Evolutionary conservation across 2,329 filamentous ascomycete genomes (phyloP).

Genomic region (Xylaria sp.): DNA sequence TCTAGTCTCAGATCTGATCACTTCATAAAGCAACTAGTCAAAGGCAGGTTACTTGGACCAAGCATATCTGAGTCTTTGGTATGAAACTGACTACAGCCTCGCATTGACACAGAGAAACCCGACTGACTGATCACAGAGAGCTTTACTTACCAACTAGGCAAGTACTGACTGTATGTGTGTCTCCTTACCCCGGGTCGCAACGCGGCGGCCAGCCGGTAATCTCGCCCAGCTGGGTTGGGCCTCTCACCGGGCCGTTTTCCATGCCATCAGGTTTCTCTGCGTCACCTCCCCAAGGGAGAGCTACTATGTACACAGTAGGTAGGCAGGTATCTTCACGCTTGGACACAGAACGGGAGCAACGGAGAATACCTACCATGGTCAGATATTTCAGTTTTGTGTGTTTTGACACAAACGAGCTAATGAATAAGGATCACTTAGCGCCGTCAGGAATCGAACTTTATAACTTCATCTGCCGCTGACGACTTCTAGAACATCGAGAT

Average conservation of each 20-base stretch:
- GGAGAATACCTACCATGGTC: too few species aligned
- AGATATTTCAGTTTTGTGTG: too few species aligned
- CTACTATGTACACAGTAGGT: too few species aligned
- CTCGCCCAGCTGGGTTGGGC: background rate
- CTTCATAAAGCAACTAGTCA: background rate
- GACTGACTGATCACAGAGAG: background rate
- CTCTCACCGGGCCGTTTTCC: background rate
- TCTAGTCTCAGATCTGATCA: too few species aligned
- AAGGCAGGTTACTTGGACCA: background rate
- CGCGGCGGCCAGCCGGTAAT: background rate
- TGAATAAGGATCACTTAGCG: too few species aligned
- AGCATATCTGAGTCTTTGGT: background rate
- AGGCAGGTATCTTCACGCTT: background rate
- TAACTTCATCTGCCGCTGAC: too few species aligned
- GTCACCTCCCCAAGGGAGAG: background rate
- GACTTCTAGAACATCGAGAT: too few species aligned
- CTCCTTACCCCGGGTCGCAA: background rate
- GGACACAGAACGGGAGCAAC: too few species aligned
- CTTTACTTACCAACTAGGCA: too few species aligned
- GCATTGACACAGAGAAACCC: background rate
- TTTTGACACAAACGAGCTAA: too few species aligned
- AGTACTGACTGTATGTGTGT: too few species aligned
- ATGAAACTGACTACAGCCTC: background rate
- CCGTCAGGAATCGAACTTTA: too few species aligned
- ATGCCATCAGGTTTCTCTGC: background rate